phyloP scores from a whole-genome alignment of 2,329 filamentous ascomycete genomes.

The Trichoderma sp. region DNA sequence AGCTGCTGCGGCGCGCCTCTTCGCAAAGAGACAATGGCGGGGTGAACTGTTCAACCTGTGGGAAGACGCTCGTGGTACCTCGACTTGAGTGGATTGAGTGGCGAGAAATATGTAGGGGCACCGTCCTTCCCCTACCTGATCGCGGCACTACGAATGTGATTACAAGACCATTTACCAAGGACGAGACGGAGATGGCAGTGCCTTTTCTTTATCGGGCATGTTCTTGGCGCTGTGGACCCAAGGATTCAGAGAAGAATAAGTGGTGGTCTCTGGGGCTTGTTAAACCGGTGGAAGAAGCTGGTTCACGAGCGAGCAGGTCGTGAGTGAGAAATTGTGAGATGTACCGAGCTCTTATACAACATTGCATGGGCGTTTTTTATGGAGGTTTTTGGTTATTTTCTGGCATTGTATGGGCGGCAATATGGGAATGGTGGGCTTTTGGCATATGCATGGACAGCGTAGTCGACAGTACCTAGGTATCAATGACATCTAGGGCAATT shows the following conservation, averaged over 20 bases:
- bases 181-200: constrained; percentile 41
- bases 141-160: neutral
- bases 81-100: constrained; percentile 64
- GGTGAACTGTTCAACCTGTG: constrained; percentile 54
- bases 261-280: constrained; percentile 29
- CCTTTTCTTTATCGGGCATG: constrained; percentile 52
- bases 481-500: neutral
- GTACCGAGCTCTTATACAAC: neutral
- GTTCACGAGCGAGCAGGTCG: neutral
- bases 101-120: constrained; percentile 45
- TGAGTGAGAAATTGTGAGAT: neutral
- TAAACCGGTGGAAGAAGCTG: constrained; percentile 17
- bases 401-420: neutral
- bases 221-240: constrained; percentile 51
- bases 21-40: constrained; percentile 50
- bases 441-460: neutral
- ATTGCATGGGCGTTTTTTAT: constrained; percentile 2
- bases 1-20: constrained; percentile 43
- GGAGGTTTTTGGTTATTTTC: neutral
- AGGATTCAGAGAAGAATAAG: neutral
- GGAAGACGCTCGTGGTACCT: constrained; percentile 50
- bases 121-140: neutral
- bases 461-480: neutral
- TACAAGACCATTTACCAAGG: constrained; percentile 31
- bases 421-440: neutral